These are phyloP conservation scores for Neospermospora avenae DNA, from an alignment of 2,329 filamentous ascomycete genomes.

Conservation along the genomic window DNA sequence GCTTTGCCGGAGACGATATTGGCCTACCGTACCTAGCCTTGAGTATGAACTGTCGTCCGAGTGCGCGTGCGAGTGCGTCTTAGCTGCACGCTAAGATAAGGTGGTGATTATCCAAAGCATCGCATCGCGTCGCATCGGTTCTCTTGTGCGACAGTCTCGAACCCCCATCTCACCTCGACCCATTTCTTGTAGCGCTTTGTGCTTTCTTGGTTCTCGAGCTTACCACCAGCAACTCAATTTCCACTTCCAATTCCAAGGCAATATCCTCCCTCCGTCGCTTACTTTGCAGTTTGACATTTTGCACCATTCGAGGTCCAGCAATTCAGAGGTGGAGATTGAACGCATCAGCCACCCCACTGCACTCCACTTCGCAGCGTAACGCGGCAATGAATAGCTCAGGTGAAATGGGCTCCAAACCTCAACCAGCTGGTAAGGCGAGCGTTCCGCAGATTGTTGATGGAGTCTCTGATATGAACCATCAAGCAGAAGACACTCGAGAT, in stretches of 20 bases:
- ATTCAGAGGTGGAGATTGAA: background rate
- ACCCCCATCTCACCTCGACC: no score
- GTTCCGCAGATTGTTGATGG: conserved; percentile 16
- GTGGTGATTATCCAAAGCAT: no score
- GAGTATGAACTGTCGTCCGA: no score
- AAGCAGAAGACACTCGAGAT: conserved; percentile 6
- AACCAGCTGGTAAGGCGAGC: conserved; percentile 2
- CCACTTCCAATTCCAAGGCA: background rate
- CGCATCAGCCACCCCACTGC: background rate
- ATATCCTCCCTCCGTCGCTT: background rate
- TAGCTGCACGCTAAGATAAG: no score
- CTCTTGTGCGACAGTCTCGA: no score
- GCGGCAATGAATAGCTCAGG: background rate
- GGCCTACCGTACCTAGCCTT: no score
- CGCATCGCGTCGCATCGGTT: no score
- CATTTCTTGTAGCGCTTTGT: no score
- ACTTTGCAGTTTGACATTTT: background rate
- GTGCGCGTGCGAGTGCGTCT: no score
- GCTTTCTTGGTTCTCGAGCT: no score
- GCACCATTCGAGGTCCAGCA: background rate
- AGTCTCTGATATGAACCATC: conserved; percentile 16
- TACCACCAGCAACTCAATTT: background rate
- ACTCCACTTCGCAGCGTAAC: background rate
- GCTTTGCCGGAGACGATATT: no score
- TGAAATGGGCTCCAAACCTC: background rate